Evolutionary conservation across 441 rosid species (phyloP), one percentile per base, ranked within the genome.

Genomic region (Gossypium gossypioides): DNA sequence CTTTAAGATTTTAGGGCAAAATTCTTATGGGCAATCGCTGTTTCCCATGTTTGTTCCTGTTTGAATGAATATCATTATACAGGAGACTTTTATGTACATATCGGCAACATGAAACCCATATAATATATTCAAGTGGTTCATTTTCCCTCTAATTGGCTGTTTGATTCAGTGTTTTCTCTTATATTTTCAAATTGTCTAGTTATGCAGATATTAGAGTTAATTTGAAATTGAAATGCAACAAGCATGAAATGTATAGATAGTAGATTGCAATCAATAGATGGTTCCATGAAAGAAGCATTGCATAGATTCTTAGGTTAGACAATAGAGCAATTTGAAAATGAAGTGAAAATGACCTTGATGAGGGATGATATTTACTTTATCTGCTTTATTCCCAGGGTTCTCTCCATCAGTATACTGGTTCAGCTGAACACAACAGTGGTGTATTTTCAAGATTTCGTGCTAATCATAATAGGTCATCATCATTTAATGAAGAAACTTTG

Each of bases 381-480:
- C 59, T 34, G 46, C 65, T 9, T n/a, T 29, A 59, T 72, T 72
- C 63, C 29, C 68, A 93, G 98, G 97, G 92, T 72, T 78, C 84
- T 63, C 88, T 80, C 55, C 86, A 91, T 78, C 89, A 82, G 64
- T 84, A 84, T 71, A 75, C 84, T 79, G 79, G 84, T 71, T 86
- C 93, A 4, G 83, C 80, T 76, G 97, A 91, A 62, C 84, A 84
- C 18, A 82, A 78, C 64, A 84, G 82, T 67, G 77, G 95, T 8
- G 91, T 91, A 51, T 91, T 93, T 80, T 82, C 93, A 81, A 87
- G 89, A 75, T 88, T 91, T 55, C 91, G 92, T 51, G 69, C 88
- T 64, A 91, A 79, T 79, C 94, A 91, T 77, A 76, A 42, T 77
- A 85, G 86, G 76, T 71, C 90, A 76, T 80, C 78, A 40, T 90